These are phyloP conservation scores for Neospora caninum DNA, from an alignment of 169 alveolate genomes.

Conservation along the genomic window DNA sequence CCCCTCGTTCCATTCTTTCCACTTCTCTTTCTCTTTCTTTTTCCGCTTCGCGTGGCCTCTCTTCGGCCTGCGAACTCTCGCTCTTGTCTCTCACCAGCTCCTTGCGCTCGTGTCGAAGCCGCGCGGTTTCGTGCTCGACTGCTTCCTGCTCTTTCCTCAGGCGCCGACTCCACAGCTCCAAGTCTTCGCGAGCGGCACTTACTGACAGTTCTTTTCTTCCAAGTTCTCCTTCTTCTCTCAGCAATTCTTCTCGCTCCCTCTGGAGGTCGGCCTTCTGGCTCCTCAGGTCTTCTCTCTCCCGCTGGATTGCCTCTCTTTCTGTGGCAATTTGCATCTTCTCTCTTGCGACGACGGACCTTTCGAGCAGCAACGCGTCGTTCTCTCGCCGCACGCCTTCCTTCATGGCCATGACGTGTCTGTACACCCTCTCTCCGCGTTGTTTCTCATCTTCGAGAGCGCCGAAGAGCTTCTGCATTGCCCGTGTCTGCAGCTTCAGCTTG, in stretches of 20 bases:
- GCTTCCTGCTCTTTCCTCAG: neutral
- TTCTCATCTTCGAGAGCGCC: neutral
- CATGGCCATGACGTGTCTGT: neutral
- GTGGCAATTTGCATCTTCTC: neutral
- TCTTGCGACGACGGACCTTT: neutral
- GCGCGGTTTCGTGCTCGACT: neutral
- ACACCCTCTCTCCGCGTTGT: neutral
- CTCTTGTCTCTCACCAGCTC: neutral
- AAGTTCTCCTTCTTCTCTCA: neutral
- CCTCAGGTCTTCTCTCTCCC: neutral
- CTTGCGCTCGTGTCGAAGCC: neutral
- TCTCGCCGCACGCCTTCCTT: neutral
- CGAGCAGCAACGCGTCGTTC: no score
- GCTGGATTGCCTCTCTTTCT: neutral
- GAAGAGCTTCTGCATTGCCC: neutral
- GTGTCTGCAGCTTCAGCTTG: neutral
- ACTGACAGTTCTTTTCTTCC: neutral
- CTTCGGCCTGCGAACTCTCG: no score
- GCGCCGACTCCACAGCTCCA: neutral
- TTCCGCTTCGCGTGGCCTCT: no score
- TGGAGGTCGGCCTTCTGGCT: neutral
- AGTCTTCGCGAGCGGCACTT: neutral
- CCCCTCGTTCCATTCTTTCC: no score
- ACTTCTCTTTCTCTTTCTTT: neutral
- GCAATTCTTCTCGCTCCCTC: neutral